These are phyloP conservation scores for Candida mattraensis DNA, from an alignment of 805 yeast species.

Conservation along the genomic window DNA sequence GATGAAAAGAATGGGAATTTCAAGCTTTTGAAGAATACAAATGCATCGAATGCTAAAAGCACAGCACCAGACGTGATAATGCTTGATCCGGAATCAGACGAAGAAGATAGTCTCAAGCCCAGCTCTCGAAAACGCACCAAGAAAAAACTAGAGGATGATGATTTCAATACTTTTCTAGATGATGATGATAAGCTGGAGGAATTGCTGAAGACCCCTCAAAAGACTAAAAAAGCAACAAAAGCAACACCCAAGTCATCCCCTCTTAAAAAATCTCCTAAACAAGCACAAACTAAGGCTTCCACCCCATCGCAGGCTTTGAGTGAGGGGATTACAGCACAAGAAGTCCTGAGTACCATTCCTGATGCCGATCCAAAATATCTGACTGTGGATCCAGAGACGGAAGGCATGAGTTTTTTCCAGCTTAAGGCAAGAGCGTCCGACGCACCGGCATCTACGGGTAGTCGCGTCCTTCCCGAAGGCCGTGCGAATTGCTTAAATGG, in stretches of 20 bases:
- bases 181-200: too few relatives aligned
- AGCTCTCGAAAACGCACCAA: too few relatives aligned
- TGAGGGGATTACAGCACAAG: conserved; percentile 45
- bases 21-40: conserved; percentile 1
- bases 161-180: too few relatives aligned
- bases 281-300: too few relatives aligned
- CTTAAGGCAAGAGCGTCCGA: conserved; percentile 48
- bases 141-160: too few relatives aligned
- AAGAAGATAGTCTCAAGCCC: neutral
- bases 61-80: too few relatives aligned
- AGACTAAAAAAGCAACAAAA: too few relatives aligned
- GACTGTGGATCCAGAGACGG: conserved; percentile 43
- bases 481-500: conserved; percentile 86
- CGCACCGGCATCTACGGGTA: conserved; percentile 34
- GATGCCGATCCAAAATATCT: conserved; percentile 59
- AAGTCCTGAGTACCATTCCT: conserved; percentile 62
- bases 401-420: conserved; percentile 53
- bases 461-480: conserved; percentile 70
- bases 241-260: neutral
- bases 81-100: too few relatives aligned
- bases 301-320: too few relatives aligned
- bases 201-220: too few relatives aligned
- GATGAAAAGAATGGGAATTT: neutral
- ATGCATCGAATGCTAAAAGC: neutral
- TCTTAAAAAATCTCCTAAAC: neutral